Conservation (phyloP, 768 basidiomycete genomes). For the Tylopilus vinaceipallidus region DNA sequence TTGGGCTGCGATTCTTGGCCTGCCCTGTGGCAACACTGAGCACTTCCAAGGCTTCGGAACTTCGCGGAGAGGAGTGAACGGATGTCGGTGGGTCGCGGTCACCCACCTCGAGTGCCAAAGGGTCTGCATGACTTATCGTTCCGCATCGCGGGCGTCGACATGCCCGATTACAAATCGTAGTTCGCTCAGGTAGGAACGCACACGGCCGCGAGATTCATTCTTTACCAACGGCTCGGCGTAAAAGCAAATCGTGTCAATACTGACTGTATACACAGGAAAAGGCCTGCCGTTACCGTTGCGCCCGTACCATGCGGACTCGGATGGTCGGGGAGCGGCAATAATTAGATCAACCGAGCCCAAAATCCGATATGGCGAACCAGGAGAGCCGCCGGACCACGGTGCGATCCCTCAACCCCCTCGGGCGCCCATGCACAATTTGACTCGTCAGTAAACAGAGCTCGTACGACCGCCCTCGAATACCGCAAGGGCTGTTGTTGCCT, state of each 20-base stretch:
- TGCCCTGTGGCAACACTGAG: too few relatives aligned
- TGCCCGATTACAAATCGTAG: neutral
- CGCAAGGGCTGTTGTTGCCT: too few relatives aligned
- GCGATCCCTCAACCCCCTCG: neutral
- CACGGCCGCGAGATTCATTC: neutral
- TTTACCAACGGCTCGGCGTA: slow-evolving; percentile 10
- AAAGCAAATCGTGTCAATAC: neutral
- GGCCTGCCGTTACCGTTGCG: slow-evolving; percentile 3
- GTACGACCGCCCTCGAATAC: too few relatives aligned
- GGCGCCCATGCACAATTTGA: neutral
- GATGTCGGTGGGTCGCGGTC: neutral
- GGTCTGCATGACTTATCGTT: neutral
- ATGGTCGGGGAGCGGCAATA: slow-evolving; percentile 1
- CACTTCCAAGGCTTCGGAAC: too few relatives aligned
- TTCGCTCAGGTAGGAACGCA: neutral
- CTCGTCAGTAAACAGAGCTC: neutral
- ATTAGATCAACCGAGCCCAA: neutral
- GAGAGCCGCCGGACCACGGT: neutral
- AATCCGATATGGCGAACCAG: neutral
- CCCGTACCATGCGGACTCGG: neutral
- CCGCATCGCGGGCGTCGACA: slow-evolving; percentile 4
- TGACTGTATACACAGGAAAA: too few relatives aligned
- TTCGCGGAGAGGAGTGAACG: neutral
- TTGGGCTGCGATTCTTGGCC: neutral
- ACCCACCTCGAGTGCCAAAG: too few relatives aligned